Evolutionary conservation across 2,329 filamentous ascomycete genomes (phyloP).

Genomic region (Macrophomina pseudophaseolina): DNA sequence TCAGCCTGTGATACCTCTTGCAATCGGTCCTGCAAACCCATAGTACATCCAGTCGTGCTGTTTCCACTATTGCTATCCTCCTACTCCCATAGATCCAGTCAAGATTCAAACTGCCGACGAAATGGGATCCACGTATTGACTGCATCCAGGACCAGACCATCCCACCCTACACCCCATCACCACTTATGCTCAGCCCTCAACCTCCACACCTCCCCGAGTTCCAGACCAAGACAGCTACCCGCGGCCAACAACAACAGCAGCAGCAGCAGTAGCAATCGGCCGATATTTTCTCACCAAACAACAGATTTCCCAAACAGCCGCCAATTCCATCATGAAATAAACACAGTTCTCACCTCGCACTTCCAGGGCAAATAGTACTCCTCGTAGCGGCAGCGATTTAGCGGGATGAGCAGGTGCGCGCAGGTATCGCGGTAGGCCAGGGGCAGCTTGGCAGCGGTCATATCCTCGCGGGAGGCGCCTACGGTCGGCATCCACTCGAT

Average conservation of each 20-base stretch:
- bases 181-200: no score
- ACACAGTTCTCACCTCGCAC: conserved; percentile 74
- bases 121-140: no score
- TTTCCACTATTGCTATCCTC: neutral
- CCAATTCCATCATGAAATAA: no score
- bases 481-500: neutral
- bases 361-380: conserved; percentile 97
- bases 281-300: neutral
- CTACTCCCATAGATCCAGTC: neutral
- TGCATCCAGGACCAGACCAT: neutral
- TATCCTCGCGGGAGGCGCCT: conserved; percentile 72
- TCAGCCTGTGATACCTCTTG: neutral
- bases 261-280: neutral
- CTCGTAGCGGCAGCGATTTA: conserved; percentile 92
- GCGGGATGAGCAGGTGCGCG: conserved; percentile 89
- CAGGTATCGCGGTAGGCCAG: conserved; percentile 94
- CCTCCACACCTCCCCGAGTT: neutral
- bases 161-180: neutral
- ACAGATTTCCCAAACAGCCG: neutral
- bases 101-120: no score
- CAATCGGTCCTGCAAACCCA: neutral
- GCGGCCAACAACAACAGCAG: neutral
- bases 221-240: neutral
- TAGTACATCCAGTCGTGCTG: neutral
- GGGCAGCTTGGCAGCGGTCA: conserved; percentile 88